These are phyloP conservation scores for Mallotus japonicus DNA, from an alignment of 441 rosid species.

Conservation along the genomic window DNA sequence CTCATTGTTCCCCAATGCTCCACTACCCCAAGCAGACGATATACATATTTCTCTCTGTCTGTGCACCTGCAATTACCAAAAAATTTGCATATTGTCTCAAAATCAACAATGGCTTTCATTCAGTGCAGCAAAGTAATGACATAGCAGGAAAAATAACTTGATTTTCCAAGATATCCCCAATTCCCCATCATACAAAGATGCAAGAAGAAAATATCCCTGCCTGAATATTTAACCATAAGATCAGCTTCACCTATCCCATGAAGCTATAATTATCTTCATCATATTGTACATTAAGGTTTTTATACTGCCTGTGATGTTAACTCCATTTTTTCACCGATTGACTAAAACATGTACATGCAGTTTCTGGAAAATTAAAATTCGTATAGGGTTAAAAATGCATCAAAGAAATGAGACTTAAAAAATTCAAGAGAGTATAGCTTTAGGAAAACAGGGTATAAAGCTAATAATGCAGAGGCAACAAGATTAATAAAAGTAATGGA, in stretches of 20 bases:
- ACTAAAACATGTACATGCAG: background rate
- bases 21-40: slow-evolving; percentile 71
- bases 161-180: background rate
- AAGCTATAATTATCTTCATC: too few relatives aligned
- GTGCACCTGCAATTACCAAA: slow-evolving; percentile 34
- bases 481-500: background rate
- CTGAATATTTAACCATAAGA: too few relatives aligned
- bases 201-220: too few relatives aligned
- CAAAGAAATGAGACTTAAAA: slow-evolving; percentile 6
- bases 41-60: slow-evolving; percentile 38
- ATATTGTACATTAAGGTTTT: background rate
- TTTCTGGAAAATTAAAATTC: slow-evolving; percentile 8
- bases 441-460: background rate
- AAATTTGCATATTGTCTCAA: background rate
- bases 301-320: background rate
- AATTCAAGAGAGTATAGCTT: background rate
- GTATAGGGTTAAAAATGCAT: background rate
- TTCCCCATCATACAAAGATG: background rate
- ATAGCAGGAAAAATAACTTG: too few relatives aligned
- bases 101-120: background rate
- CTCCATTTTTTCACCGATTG: background rate
- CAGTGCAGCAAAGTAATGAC: too few relatives aligned
- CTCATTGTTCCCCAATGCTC: slow-evolving; percentile 94
- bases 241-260: too few relatives aligned
- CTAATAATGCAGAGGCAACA: background rate